Evolutionary conservation across 805 yeast genomes (phyloP).

Genomic region (Barnettozyma botsteinii): DNA sequence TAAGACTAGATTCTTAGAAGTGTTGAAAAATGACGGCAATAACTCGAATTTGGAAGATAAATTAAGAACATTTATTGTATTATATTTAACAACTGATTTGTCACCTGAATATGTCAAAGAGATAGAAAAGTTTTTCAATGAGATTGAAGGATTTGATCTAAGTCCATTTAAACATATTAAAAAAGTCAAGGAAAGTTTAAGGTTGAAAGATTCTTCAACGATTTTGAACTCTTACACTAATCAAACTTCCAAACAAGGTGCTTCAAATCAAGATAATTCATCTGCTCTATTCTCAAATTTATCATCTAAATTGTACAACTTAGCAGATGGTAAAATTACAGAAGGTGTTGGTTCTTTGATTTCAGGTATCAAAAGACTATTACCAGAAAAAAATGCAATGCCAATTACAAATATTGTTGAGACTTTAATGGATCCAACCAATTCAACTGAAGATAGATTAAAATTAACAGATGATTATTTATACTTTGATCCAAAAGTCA

Average conservation of each 20-base stretch:
- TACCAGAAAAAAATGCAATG: constrained; percentile 83
- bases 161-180: constrained; percentile 60
- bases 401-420: constrained; percentile 90
- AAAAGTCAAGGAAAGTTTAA: constrained; percentile 72
- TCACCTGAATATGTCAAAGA: constrained; percentile 48
- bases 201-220: constrained; percentile 40
- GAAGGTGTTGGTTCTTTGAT: constrained; percentile 89
- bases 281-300: constrained; percentile 66
- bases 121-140: constrained; percentile 56
- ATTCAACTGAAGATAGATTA: constrained; percentile 55
- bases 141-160: constrained; percentile 52
- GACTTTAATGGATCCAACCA: constrained; percentile 80
- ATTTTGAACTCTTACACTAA: constrained; percentile 30
- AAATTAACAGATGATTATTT: constrained; percentile 83
- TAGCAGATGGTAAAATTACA: constrained; percentile 75
- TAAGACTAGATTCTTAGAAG: constrained; percentile 53
- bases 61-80: constrained; percentile 81
- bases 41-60: constrained; percentile 72
- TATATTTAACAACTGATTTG: constrained; percentile 50
- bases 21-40: constrained; percentile 43
- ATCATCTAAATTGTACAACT: constrained; percentile 70
- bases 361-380: constrained; percentile 76
- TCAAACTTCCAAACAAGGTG: constrained; percentile 17
- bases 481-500: constrained; percentile 79
- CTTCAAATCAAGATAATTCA: constrained; percentile 26